These are phyloP conservation scores for Penicillium corylophilum DNA, from an alignment of 2,329 filamentous ascomycete species.

Conservation along the genomic window DNA sequence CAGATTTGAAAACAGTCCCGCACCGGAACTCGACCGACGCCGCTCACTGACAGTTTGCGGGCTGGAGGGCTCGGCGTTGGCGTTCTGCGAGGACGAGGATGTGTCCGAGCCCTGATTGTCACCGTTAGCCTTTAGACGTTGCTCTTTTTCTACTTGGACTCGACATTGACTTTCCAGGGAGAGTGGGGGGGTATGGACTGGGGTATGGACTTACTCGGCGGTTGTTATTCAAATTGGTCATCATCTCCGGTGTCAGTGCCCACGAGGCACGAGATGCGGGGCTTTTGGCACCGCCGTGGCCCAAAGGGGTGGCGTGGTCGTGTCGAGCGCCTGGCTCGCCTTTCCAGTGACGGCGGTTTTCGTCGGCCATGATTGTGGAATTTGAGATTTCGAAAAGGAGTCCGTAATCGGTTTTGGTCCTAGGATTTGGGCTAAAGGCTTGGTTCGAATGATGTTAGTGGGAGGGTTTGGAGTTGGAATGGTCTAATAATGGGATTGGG, in stretches of 20 bases:
- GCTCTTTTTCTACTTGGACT: too few species aligned
- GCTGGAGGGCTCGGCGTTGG: not conserved
- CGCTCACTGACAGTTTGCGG: constrained; percentile 22
- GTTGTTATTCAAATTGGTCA: not conserved
- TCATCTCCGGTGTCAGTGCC: constrained; percentile 20
- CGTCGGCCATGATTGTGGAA: constrained; percentile 23
- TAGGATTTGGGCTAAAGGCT: not conserved
- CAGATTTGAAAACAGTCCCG: constrained; percentile 33
- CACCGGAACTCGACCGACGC: constrained; percentile 29
- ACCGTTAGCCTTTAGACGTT: too few species aligned
- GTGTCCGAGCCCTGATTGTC: constrained; percentile 31
- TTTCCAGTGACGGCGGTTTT: constrained; percentile 36
- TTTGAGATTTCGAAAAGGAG: constrained; percentile 8
- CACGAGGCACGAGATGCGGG: constrained; percentile 23
- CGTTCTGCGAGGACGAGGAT: constrained; percentile 27
- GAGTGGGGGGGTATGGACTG: too few species aligned
- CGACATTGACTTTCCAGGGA: too few species aligned
- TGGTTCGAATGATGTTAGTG: not conserved
- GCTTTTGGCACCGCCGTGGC: constrained; percentile 30
- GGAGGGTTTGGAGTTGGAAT: not conserved
- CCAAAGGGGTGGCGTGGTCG: constrained; percentile 39
- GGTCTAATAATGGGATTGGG: not conserved
- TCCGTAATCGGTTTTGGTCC: constrained; percentile 4
- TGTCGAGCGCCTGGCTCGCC: constrained; percentile 34
- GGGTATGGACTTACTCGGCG: constrained; percentile 26